Percentiles rank a stretch among this genome's conserved stretches.
These are phyloP conservation scores for Podospora fimiseda DNA, from an alignment of 495 filamentous ascomycete species.

Conservation along the genomic window DNA sequence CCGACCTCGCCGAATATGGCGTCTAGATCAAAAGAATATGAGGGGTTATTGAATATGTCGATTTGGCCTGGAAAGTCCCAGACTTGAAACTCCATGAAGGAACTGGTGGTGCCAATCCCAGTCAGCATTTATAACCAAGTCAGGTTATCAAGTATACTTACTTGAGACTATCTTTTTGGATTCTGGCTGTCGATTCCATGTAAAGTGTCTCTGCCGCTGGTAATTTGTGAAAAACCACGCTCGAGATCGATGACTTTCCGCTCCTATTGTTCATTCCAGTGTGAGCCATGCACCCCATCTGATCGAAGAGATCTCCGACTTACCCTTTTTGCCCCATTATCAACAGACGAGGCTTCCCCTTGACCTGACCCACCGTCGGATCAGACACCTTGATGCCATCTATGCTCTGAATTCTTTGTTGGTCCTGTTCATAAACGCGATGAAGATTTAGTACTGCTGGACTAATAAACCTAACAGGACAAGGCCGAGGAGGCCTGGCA, in stretches of 20 bases:
- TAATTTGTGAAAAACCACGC: constrained; percentile 96
- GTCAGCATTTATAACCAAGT: constrained; percentile 13
- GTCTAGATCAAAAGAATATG: constrained; percentile 68
- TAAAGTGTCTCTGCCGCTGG: constrained; percentile 92
- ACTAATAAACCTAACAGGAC: constrained; percentile 29
- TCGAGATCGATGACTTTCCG: constrained; percentile 95
- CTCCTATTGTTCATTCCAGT: constrained; percentile 51
- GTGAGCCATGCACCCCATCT: constrained; percentile 15
- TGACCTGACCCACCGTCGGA: constrained; percentile 34
- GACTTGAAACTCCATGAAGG: constrained; percentile 97
- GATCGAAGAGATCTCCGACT: constrained; percentile 12
- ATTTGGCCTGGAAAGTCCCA: constrained; percentile 96
- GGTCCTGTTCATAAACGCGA: constrained; percentile 52
- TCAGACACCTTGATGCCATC: constrained; percentile 35
- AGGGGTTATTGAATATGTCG: constrained; percentile 69
- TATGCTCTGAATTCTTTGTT: constrained; percentile 38
- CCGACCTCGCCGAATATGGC: constrained; percentile 90
- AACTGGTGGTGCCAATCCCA: constrained; percentile 57
- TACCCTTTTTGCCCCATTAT: constrained; percentile 96
- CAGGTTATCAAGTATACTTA: constrained; percentile 29
- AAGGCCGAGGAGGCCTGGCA: constrained; percentile 17
- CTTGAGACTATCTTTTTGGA: constrained; percentile 91
- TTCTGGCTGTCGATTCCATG: constrained; percentile 84
- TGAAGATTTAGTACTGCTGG: constrained; percentile 49
- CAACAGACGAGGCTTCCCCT: constrained; percentile 75